These are phyloP conservation scores for Psilocybe sp. DNA, from an alignment of 768 basidiomycete genomes.

Conservation along the genomic window DNA sequence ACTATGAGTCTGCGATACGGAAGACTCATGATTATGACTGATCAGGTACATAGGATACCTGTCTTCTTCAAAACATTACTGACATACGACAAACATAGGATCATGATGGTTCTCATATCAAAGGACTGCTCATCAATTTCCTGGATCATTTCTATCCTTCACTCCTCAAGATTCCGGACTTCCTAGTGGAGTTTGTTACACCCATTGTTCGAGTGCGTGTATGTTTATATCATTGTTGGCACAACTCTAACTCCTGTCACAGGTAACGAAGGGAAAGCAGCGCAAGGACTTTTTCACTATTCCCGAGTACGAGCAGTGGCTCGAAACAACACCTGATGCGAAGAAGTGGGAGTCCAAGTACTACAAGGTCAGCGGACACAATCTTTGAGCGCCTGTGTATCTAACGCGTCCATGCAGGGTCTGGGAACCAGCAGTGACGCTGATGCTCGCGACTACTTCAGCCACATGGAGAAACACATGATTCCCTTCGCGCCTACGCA, in stretches of 20 bases:
- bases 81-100: conserved; percentile 50
- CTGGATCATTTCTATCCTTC: conserved; percentile 97
- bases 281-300: conserved; percentile 92
- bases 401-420: conserved; percentile 54
- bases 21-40: conserved; percentile 98
- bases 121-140: conserved; percentile 98
- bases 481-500: conserved; percentile 84
- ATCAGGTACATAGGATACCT: conserved; percentile 66
- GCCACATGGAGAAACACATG: conserved; percentile 89
- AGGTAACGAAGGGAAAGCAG: conserved; percentile 80
- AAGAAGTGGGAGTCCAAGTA: conserved; percentile 92
- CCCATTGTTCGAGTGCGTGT: conserved; percentile 87
- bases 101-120: conserved; percentile 99
- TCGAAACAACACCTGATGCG: conserved; percentile 69
- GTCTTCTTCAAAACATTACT: not conserved
- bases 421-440: conserved; percentile 88
- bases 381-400: not conserved
- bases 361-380: conserved; percentile 71
- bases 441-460: conserved; percentile 92
- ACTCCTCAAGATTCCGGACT: conserved; percentile 83
- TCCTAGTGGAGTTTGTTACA: conserved; percentile 97
- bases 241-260: not conserved
- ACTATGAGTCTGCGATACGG: conserved; percentile 81
- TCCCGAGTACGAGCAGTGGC: conserved; percentile 94
- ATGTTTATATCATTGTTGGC: not conserved